Percentiles rank a stretch among this genome's conserved stretches.
Conservation (phyloP, 768 basidiomycete species). For the Exsudoporus frostii region DNA sequence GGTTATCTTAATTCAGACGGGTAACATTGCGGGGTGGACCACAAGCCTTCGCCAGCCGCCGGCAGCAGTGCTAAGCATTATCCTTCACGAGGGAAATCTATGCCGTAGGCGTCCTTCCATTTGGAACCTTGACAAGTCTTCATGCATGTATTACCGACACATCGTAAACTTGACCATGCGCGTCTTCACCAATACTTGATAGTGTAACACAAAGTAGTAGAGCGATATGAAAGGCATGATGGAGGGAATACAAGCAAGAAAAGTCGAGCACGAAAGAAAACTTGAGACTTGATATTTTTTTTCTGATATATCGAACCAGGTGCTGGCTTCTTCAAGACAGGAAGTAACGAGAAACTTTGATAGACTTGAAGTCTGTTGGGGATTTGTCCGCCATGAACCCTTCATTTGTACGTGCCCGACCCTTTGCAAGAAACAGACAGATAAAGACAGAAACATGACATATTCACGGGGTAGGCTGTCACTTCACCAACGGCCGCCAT, state of each 20-base stretch:
- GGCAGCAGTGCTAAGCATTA: conserved; percentile 1
- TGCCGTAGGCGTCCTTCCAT: conserved; percentile 12
- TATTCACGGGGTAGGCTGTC: conserved; percentile 14
- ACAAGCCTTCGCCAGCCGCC: conserved; percentile 5
- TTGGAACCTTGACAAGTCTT: conserved; percentile 28
- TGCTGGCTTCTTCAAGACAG: conserved; percentile 43
- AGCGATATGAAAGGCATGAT: conserved; percentile 41
- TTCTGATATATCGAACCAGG: conserved; percentile 56
- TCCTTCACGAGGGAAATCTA: conserved; percentile 18
- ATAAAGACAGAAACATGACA: conserved; percentile 28
- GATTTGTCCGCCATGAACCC: conserved; percentile 42
- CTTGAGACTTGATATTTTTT: conserved; percentile 63
- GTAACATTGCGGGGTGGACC: not conserved
- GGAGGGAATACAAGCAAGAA: conserved; percentile 43
- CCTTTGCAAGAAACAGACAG: conserved; percentile 34
- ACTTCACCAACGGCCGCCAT: conserved; percentile 61
- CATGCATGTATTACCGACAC: conserved; percentile 36
- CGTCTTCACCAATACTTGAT: conserved; percentile 38
- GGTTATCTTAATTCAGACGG: conserved; percentile 24
- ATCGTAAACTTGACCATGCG: conserved; percentile 36
- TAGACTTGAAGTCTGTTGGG: conserved; percentile 41
- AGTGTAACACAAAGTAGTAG: conserved; percentile 47
- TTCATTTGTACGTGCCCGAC: conserved; percentile 42
- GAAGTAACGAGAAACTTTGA: conserved; percentile 50
- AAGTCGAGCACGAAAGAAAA: conserved; percentile 54